Base-by-base conservation (phyloP, 805 yeast genomes). In the Candida stauntonica region DNA sequence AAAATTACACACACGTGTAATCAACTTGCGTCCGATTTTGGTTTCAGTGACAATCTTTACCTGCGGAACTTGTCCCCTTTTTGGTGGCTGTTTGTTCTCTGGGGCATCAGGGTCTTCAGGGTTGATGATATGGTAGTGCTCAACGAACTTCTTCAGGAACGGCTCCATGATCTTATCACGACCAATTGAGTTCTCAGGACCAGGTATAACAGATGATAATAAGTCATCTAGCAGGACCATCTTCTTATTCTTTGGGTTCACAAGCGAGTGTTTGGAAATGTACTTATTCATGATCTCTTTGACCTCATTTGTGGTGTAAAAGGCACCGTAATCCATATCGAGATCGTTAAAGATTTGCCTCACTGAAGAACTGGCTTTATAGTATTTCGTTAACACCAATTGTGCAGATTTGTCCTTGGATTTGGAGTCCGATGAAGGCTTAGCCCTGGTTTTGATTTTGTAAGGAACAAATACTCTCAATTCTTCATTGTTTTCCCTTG, bases 1-100 rank as follows among this genome's bases (percentile, higher is more conserved):
- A 45, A 85, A 70, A 42, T 86, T 82, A 14, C 73, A 67, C 1
- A 89, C 74, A 26, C 79, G 68, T 0, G 98, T 91, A 14, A 88
- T 75, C 5, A 79, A 66, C 57, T 88, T 91, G 38, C 94, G 70
- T 1, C 97, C 95, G 43, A 83, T 79, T 48, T 85, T 83, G 45
- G 77, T 74, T 55, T 86, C 93, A 8, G 88, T 80, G 8, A 76
- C 60, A 12, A 93, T 73, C 28, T 70, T 62, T 28, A 91, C 72
- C 31, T 66, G 72, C 8, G 96, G 95, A 1, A 80, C 67, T 1
- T 64, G 60, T 2, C 98, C 98, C 46, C 71, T 84, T 20, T 60
- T 55, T 14, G 41, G 37, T 6, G 81, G 70, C 42, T 37, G 30
- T 8, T 40, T 33, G 18, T 19, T 35, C 15, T 18, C 33, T 17